phyloP scores from a whole-genome alignment of 352 stramenopile species.

The Blastocystis sp. region DNA sequence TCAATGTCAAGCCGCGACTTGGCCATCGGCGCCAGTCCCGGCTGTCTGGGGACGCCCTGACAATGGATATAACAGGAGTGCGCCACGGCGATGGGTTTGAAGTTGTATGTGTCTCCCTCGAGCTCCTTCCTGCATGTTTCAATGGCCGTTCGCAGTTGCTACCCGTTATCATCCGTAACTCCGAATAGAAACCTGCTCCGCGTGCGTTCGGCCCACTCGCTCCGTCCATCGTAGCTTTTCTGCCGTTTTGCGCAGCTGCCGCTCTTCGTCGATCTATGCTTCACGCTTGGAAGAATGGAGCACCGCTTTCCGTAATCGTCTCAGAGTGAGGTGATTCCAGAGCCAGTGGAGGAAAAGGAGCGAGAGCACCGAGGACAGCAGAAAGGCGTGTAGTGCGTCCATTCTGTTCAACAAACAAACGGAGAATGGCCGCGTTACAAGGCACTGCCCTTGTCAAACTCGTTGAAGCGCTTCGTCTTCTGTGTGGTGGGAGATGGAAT shows the following conservation, averaged over 20 bases:
- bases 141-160: slow-evolving; percentile 63
- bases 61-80: slow-evolving; percentile 82
- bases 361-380: slow-evolving; percentile 11
- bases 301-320: slow-evolving; percentile 5
- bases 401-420: too few species aligned
- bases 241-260: slow-evolving; percentile 39
- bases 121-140: slow-evolving; percentile 72
- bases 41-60: slow-evolving; percentile 81
- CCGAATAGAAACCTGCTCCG: slow-evolving; percentile 59
- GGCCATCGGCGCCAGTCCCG: slow-evolving; percentile 76
- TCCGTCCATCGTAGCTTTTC: slow-evolving; percentile 60
- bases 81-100: slow-evolving; percentile 78
- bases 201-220: slow-evolving; percentile 50
- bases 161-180: not conserved
- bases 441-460: not conserved
- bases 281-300: not conserved
- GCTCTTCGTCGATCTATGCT: slow-evolving; percentile 31
- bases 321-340: not conserved
- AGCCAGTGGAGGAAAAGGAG: slow-evolving; percentile 7
- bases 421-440: too few species aligned
- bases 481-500: slow-evolving; percentile 43
- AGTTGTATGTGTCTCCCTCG: slow-evolving; percentile 76
- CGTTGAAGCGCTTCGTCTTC: slow-evolving; percentile 16
- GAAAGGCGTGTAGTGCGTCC: not conserved
- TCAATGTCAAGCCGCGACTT: slow-evolving; percentile 79